These are phyloP conservation scores for Ocimum tenuiflorum DNA, from an alignment of 257 asterid genomes.

Conservation along the genomic window DNA sequence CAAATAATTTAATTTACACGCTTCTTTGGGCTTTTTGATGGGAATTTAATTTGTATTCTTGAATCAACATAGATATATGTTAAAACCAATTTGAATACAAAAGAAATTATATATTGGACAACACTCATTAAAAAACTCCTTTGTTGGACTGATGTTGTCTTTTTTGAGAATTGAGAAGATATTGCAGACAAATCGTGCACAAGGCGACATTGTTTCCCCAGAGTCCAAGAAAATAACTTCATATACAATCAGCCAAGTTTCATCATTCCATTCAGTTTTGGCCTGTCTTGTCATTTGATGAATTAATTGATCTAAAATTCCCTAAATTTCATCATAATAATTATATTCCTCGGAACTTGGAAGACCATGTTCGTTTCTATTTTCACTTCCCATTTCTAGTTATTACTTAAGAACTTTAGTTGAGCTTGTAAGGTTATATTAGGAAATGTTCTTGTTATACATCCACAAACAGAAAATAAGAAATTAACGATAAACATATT, in stretches of 20 bases:
- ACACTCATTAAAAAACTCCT: constrained; percentile 24
- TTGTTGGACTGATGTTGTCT: constrained; percentile 36
- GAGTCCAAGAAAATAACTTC: constrained; percentile 28
- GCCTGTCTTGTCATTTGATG: not conserved
- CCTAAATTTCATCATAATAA: not conserved
- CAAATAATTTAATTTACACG: no score
- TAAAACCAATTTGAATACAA: not conserved
- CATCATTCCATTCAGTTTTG: constrained; percentile 9
- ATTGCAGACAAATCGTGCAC: constrained; percentile 29
- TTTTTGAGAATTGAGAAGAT: constrained; percentile 25
- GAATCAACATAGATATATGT: no score
- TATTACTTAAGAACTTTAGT: not conserved
- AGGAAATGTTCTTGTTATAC: no score
- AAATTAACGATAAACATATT: no score
- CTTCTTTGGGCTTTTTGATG: no score
- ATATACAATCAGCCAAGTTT: constrained; percentile 11
- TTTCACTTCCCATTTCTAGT: not conserved
- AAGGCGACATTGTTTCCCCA: constrained; percentile 21
- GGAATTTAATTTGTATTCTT: no score
- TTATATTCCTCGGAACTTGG: not conserved
- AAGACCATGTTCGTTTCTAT: not conserved
- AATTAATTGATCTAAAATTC: not conserved
- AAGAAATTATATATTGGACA: not conserved
- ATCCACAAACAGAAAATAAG: no score
- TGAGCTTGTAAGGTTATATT: not conserved